Percentiles rank a stretch among this genome's conserved stretches.
Evolutionary conservation across 1,139 yeast species (phyloP).

Genomic region (Candida sp.): DNA sequence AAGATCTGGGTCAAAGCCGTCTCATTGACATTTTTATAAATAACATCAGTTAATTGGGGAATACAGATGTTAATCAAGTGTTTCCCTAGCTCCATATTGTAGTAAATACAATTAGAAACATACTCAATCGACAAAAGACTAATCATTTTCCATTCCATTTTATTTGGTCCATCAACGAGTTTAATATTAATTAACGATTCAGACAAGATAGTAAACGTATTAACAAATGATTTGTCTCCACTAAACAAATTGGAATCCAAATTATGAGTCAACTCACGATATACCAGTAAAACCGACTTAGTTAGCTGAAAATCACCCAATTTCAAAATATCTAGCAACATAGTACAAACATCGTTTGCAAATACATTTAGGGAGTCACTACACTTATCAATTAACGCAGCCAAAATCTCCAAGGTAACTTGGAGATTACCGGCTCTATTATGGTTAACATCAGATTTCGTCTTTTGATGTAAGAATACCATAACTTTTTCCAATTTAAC

Average conservation of each 20-base stretch:
- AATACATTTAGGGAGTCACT: conserved; percentile 80
- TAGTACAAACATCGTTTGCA: conserved; percentile 58
- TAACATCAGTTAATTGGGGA: conserved; percentile 37
- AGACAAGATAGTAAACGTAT: conserved; percentile 43
- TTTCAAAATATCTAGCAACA: conserved; percentile 41
- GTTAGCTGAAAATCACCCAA: conserved; percentile 55
- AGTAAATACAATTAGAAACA: conserved; percentile 41
- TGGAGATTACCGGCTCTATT: conserved; percentile 74
- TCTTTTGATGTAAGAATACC: conserved; percentile 59
- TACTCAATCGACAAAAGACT: conserved; percentile 43
- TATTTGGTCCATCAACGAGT: conserved; percentile 27
- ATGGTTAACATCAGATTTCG: conserved; percentile 59
- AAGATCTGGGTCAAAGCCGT: conserved; percentile 19
- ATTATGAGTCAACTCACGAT: conserved; percentile 57
- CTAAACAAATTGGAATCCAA: conserved; percentile 68
- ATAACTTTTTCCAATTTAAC: conserved; percentile 88
- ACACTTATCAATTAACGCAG: conserved; percentile 72
- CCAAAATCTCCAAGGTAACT: conserved; percentile 72
- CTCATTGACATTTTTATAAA: conserved; percentile 16
- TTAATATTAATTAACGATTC: conserved; percentile 28
- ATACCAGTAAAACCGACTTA: conserved; percentile 50
- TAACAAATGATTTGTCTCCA: conserved; percentile 66
- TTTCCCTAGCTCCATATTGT: conserved; percentile 33
- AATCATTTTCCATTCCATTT: conserved; percentile 47
- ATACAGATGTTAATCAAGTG: conserved; percentile 35